Percentiles rank a stretch among this genome's conserved stretches.
These are phyloP conservation scores for Didymosphaeria variabile DNA, from an alignment of 2,329 filamentous ascomycete genomes.

Conservation along the genomic window DNA sequence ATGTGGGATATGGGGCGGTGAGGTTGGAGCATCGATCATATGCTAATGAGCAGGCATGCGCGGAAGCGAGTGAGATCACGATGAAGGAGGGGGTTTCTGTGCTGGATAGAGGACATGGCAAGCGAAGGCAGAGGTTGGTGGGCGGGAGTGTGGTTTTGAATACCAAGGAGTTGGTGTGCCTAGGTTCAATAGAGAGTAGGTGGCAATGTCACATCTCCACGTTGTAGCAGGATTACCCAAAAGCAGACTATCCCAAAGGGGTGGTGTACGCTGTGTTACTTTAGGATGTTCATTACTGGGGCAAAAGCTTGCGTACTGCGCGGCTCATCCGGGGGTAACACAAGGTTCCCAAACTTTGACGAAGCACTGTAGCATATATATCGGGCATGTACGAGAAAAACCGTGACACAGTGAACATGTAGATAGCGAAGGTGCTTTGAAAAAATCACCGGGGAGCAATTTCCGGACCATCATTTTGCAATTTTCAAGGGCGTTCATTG, in stretches of 20 bases:
- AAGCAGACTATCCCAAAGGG: background rate
- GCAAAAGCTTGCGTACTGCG: background rate
- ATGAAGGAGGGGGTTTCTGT: background rate
- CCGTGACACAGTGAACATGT: too few species aligned
- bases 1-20: background rate
- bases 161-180: background rate
- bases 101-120: background rate
- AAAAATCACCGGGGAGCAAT: background rate
- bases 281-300: too few species aligned
- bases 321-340: background rate
- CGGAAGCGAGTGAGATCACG: background rate
- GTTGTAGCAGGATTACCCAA: too few species aligned
- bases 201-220: too few species aligned
- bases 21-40: background rate
- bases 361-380: too few species aligned
- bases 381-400: too few species aligned
- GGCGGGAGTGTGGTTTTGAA: background rate
- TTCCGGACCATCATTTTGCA: background rate
- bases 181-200: too few species aligned
- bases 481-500: background rate
- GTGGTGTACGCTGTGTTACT: too few species aligned
- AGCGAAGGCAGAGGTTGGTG: background rate
- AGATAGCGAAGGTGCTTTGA: too few species aligned
- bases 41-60: background rate
- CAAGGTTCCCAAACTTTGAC: too few species aligned